Conservation (phyloP, 306 rosid species). For the Pyrus betulifolia region DNA sequence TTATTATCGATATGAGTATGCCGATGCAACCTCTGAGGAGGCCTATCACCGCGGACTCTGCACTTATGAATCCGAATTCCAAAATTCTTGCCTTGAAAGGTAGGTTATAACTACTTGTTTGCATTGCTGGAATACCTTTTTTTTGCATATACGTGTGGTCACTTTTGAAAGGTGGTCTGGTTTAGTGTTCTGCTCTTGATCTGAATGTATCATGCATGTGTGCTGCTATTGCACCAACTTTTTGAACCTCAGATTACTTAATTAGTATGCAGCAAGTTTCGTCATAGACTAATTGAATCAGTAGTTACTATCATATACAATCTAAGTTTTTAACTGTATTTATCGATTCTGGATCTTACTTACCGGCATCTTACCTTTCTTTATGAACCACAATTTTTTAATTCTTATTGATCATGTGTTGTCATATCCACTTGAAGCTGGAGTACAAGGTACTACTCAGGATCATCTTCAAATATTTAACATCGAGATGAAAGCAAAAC, state of each 20-base stretch:
- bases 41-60: constrained; percentile 96
- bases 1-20: constrained; percentile 82
- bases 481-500: constrained; percentile 89
- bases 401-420: not conserved
- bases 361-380: not conserved
- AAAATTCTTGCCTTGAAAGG: not conserved
- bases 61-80: constrained; percentile 93
- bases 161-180: not conserved
- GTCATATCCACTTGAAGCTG: constrained; percentile 49
- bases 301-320: not conserved
- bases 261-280: not conserved
- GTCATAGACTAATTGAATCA: not conserved
- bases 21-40: constrained; percentile 93
- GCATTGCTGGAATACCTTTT: not conserved
- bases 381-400: not conserved
- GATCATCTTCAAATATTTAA: constrained; percentile 96
- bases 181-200: not conserved
- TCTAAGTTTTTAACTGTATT: not conserved
- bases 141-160: not conserved
- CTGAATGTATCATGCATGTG: not conserved
- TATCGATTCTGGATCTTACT: not conserved
- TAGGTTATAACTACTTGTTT: not conserved
- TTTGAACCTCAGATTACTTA: not conserved
- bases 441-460: constrained; percentile 95
- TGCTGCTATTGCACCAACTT: not conserved